Evolutionary conservation across 768 basidiomycete species (phyloP), one percentile per base, ranked within the genome.

Genomic region (Tricholoma hemisulphureum): DNA sequence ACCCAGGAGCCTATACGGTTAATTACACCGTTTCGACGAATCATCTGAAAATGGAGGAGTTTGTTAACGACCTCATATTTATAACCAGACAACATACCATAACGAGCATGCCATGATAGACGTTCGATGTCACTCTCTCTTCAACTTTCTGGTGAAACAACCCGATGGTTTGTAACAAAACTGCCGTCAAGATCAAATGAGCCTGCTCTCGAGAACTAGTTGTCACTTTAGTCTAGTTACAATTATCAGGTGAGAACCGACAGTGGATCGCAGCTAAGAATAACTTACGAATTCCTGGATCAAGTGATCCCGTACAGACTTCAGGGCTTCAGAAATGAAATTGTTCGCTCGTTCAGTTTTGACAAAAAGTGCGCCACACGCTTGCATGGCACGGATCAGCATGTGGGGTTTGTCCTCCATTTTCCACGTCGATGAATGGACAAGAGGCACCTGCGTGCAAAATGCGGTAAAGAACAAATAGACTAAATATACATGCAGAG

Each of bases 61-160:
- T 26, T 28, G 24, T 18, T 2, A 23, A 26, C 10, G 20, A 45
- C 11, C 0, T 24, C 18, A 56, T 21, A 6, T 11, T 23, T 46
- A 24, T 10, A 26, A 53, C 13, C 8, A 5, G 23, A 49, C 51
- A 21, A 74, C 76, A 64, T 65, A 85, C 86, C 77, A 79, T 78
- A 48, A 85, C 80, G 23, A 88, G 78, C 77, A 83, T 82, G 34
- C 78, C 78, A 69, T 82, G 87, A 65, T 82, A 86, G n/a, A 79
- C 70, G 57, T 71, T 83, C 45, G 80, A 81, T 53, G 73, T 73
- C 26, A 73, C 75, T 57, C 81, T 74, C 62, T 81, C 78, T 39
- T 80, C 78, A 51, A 71, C 63, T 53, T 75, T 77, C 69, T 81
- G 79, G 63, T 81, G 83, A 66, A 79, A 82, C 29, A 81, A 69